phyloP scores from a whole-genome alignment of 164 flowering plant species.

The Liriodendron chinense region DNA sequence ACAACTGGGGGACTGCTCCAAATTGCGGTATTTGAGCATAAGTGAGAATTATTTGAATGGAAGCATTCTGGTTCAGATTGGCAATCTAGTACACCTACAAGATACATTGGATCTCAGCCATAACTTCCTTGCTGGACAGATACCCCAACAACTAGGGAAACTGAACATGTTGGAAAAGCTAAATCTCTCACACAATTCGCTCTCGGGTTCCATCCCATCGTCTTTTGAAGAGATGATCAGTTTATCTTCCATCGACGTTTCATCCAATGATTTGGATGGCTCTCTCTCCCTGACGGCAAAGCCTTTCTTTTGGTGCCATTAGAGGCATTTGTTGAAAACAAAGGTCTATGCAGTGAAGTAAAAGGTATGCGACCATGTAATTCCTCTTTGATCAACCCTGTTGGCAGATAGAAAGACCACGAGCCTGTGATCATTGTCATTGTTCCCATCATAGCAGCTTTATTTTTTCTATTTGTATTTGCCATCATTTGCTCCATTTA shows the following conservation, averaged over 20 bases:
- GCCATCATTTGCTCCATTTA: background rate
- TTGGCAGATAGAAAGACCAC: background rate
- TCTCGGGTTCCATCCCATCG: conserved; percentile 2
- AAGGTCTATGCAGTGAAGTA: conserved; percentile 2
- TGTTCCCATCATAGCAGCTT: background rate
- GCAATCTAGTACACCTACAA: background rate
- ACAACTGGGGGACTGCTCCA: background rate
- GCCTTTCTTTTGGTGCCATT: background rate
- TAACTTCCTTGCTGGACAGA: conserved; percentile 5
- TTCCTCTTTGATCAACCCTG: background rate
- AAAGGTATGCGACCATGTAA: conserved; percentile 3
- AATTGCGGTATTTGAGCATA: background rate
- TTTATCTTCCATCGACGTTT: conserved; percentile 8
- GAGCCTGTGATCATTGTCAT: background rate
- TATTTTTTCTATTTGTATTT: background rate
- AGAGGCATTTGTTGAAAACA: background rate
- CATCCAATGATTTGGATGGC: conserved; percentile 8
- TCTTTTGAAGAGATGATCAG: conserved; percentile 4
- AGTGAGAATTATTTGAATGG: background rate
- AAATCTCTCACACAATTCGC: conserved; percentile 13
- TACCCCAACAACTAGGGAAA: conserved; percentile 5
- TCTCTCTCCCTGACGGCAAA: background rate
- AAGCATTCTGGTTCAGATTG: conserved; percentile 5
- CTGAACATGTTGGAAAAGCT: background rate
- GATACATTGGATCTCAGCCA: background rate